Evolutionary conservation across 108 stramenopile genomes (phyloP).

Genomic region (Nitzschia inconspicua): DNA sequence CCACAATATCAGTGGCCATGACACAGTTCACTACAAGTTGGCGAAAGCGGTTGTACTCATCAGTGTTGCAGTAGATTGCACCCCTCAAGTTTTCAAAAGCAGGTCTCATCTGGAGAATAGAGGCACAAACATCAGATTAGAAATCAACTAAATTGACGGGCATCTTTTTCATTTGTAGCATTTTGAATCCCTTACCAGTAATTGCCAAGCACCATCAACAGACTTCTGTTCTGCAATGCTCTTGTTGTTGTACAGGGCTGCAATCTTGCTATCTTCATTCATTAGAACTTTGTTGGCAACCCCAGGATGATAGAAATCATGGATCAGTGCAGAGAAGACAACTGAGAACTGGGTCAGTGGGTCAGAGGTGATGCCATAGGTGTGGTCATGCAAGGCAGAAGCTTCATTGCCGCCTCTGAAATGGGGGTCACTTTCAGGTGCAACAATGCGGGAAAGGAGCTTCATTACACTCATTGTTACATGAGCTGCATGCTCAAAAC

Average conservation of each 20-base stretch:
- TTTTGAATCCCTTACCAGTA: not conserved
- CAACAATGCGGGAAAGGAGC: slow-evolving; percentile 17
- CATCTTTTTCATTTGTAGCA: not conserved
- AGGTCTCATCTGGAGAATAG: not conserved
- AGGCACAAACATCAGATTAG: not conserved
- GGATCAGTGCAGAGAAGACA: slow-evolving; percentile 2
- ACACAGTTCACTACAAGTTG: too few relatives aligned
- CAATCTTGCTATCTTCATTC: too few relatives aligned
- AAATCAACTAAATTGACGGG: not conserved
- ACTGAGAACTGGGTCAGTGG: slow-evolving; percentile 39
- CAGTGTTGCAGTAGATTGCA: too few relatives aligned
- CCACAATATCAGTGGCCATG: too few relatives aligned
- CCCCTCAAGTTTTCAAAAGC: too few relatives aligned
- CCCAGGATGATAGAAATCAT: too few relatives aligned
- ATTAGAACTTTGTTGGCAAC: too few relatives aligned
- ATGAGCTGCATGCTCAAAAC: slow-evolving; percentile 58
- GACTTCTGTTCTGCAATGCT: too few relatives aligned
- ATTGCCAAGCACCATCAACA: too few relatives aligned
- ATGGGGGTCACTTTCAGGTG: too few relatives aligned
- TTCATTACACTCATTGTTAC: slow-evolving; percentile 36
- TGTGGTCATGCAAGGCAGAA: slow-evolving; percentile 4
- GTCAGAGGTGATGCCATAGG: slow-evolving; percentile 30
- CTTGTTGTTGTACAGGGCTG: too few relatives aligned
- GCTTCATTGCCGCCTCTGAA: not conserved
- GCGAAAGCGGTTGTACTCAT: too few relatives aligned